These are phyloP conservation scores for Porosira glacialis DNA, from an alignment of 352 stramenopile species.

Conservation along the genomic window DNA sequence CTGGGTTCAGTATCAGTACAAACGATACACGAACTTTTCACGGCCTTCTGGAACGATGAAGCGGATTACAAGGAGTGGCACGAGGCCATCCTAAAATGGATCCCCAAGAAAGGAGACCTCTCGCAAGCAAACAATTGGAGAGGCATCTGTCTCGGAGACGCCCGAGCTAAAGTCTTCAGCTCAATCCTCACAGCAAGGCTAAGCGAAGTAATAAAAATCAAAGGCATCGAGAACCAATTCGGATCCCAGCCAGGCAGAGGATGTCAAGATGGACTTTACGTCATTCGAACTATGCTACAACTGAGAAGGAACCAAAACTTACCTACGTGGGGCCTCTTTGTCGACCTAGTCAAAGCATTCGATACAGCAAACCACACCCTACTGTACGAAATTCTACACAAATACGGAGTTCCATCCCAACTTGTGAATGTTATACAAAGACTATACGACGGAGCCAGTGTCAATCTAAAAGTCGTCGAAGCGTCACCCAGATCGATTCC, in stretches of 20 bases:
- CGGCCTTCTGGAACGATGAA: slow-evolving; percentile 14
- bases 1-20: slow-evolving; percentile 4
- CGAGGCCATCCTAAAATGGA: neutral
- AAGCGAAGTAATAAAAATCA: slow-evolving; percentile 12
- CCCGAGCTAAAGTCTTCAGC: slow-evolving; percentile 34
- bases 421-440: slow-evolving; percentile 12
- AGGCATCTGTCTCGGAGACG: slow-evolving; percentile 31
- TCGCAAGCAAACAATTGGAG: slow-evolving; percentile 28
- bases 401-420: slow-evolving; percentile 30
- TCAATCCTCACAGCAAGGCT: slow-evolving; percentile 14
- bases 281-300: slow-evolving; percentile 35
- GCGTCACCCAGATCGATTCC: slow-evolving; percentile 8
- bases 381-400: slow-evolving; percentile 21
- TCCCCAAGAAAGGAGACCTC: slow-evolving; percentile 27
- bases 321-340: slow-evolving; percentile 21
- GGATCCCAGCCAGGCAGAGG: slow-evolving; percentile 13
- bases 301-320: slow-evolving; percentile 26
- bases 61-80: slow-evolving; percentile 34
- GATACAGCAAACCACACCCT: slow-evolving; percentile 42
- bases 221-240: slow-evolving; percentile 38
- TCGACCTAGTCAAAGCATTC: slow-evolving; percentile 49
- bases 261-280: slow-evolving; percentile 34
- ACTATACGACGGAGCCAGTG: slow-evolving; percentile 18
- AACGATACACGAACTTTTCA: slow-evolving; percentile 9
- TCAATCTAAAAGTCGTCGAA: slow-evolving; percentile 6